Conservation (phyloP, 306 rosid genomes). For the Lathyrus sativus region DNA sequence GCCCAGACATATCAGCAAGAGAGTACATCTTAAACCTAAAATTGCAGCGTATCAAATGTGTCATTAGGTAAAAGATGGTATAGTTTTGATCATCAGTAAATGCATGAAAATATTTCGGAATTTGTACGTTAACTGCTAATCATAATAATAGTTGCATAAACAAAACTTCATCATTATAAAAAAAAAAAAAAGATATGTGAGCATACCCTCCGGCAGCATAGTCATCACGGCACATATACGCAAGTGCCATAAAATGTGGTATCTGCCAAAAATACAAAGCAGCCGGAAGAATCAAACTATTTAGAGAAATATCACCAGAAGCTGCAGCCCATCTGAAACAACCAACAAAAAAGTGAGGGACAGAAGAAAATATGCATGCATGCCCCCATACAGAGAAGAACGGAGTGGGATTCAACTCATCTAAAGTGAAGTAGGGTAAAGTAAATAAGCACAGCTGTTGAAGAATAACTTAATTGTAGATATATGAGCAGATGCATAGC, state of each 20-base stretch:
- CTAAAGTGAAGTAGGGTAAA: not conserved
- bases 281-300: slow-evolving; percentile 85
- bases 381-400: not conserved
- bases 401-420: not conserved
- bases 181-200: slow-evolving; percentile 13
- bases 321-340: slow-evolving; percentile 90
- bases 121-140: slow-evolving; percentile 2
- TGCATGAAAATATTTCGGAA: slow-evolving; percentile 6
- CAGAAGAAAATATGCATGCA: slow-evolving; percentile 1
- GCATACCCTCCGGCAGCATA: slow-evolving; percentile 98
- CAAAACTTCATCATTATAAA: slow-evolving; percentile 8
- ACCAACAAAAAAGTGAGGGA: slow-evolving; percentile 26
- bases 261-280: slow-evolving; percentile 98
- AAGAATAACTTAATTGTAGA: not conserved
- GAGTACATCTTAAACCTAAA: slow-evolving; percentile 92
- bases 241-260: slow-evolving; percentile 99
- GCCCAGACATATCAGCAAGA: slow-evolving; percentile 84
- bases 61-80: slow-evolving; percentile 15
- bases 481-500: too few species aligned
- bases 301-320: slow-evolving; percentile 75
- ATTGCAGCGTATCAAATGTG: slow-evolving; percentile 15
- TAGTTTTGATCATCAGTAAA: slow-evolving; percentile 16
- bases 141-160: slow-evolving; percentile 7
- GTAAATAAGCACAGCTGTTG: not conserved
- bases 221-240: slow-evolving; percentile 85